These are phyloP conservation scores for Ceratobasidium sp. DNA, from an alignment of 1,284 basidiomycete genomes.

Conservation along the genomic window DNA sequence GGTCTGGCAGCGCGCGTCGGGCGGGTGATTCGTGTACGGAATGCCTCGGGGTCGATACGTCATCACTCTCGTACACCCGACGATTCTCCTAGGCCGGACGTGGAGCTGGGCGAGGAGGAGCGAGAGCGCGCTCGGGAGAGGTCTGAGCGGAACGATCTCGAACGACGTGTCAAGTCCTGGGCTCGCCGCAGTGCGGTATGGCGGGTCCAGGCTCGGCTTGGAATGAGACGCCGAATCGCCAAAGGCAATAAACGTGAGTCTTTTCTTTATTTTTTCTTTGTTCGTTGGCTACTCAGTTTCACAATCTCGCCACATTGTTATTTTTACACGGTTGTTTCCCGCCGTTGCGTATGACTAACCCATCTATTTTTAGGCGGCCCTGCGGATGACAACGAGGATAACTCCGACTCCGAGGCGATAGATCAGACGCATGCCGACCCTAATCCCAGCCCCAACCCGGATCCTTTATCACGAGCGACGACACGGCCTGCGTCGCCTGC, in stretches of 20 bases:
- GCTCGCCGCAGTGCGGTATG: constrained; percentile 24
- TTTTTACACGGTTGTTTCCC: neutral
- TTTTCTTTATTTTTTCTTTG: neutral
- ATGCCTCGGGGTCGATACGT: neutral
- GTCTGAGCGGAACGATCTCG: neutral
- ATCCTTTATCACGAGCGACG: neutral
- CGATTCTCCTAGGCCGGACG: neutral
- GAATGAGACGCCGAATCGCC: constrained; percentile 19
- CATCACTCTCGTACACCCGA: neutral
- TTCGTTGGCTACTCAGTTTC: neutral
- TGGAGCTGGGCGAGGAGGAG: constrained; percentile 7
- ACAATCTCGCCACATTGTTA: neutral
- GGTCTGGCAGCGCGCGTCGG: neutral
- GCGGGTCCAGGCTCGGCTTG: constrained; percentile 23
- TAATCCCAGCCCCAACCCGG: no score
- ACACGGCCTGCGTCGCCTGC: constrained; percentile 7
- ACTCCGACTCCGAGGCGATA: neutral
- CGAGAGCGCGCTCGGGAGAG: neutral
- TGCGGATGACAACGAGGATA: neutral
- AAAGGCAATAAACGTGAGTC: constrained; percentile 21
- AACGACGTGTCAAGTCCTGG: constrained; percentile 23
- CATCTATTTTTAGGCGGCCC: constrained; percentile 6
- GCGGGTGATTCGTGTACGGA: neutral
- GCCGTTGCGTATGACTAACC: constrained; percentile 8
- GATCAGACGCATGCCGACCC: no score